Evolutionary conservation across 495 filamentous ascomycete genomes (phyloP), one percentile per base, ranked within the genome.

Genomic region (Coniosporium apollinis): DNA sequence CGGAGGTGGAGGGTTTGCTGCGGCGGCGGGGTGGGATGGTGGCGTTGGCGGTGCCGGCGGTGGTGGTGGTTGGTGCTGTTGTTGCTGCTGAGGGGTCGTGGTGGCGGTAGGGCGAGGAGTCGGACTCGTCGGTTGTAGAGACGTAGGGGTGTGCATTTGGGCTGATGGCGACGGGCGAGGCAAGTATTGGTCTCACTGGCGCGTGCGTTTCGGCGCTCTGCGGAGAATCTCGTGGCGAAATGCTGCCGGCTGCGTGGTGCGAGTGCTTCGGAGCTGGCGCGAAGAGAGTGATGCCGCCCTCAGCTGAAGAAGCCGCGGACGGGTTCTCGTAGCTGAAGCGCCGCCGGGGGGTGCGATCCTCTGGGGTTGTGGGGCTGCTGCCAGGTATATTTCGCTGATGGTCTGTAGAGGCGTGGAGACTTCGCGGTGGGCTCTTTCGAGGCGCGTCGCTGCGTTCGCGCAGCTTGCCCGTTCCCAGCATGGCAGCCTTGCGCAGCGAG

Each of bases 41-140:
- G 34, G 70, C 70, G 49, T 87, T 86, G 57, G 87, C 80, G 72
- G 74, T 69, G 51, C 78, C 81, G 19, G 74, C 52, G 13, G 66
- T 64, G 5, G 62, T 22, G 9, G 42, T 30, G 8, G 38, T 25
- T 13, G 47, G 38, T 1, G 39, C 14, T 22, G 42, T 28, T 13
- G 49, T 54, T 47, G 28, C 56, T 4, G 36, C 38, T 45, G 11
- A 45, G 24, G 28, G 42, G 30, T 39, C 28, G 40, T 53, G 41
- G 45, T 24, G 48, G 42, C 25, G 52, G 42, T 79, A 72, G 38
- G 68, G 67, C 7, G 80, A 54, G 6, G 67, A 55, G 31, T 91
- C 82, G 33, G 91, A 82, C 39, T 87, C 82, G 46, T 86, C 79
- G 6, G 79, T 85, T 5, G 77, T 84, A 10, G 67, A 70, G 30